These are phyloP conservation scores for Lipomyces japonicus DNA, from an alignment of 805 yeast species.

Conservation along the genomic window DNA sequence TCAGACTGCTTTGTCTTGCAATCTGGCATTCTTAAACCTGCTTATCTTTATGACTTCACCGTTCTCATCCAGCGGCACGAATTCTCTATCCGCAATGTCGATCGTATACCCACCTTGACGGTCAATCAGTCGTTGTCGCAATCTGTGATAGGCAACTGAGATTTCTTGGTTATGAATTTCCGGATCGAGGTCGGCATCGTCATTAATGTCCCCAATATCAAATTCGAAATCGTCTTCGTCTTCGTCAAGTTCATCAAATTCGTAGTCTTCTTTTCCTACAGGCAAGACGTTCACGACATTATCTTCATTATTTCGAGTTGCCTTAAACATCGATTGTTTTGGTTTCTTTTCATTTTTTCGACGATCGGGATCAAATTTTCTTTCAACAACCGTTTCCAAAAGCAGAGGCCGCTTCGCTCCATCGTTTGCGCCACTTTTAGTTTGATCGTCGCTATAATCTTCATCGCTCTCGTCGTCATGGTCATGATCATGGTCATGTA, in stretches of 20 bases:
- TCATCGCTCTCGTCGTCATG: constrained; percentile 6
- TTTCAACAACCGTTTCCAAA: constrained; percentile 20
- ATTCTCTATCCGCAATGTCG: constrained; percentile 47
- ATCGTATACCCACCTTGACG: constrained; percentile 37
- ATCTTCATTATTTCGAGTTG: background rate
- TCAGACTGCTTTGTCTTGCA: constrained; percentile 1
- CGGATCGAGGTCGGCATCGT: constrained; percentile 25
- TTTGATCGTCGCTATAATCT: constrained; percentile 1
- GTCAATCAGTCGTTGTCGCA: constrained; percentile 36
- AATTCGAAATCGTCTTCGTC: constrained; percentile 3
- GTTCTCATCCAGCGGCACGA: constrained; percentile 61
- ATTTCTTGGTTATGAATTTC: constrained; percentile 30
- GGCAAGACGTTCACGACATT: too few species aligned
- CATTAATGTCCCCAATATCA: constrained; percentile 11
- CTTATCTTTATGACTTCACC: constrained; percentile 57
- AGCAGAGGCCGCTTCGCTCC: constrained; percentile 9
- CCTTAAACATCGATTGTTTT: background rate
- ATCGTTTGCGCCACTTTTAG: too few species aligned
- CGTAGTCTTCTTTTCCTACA: too few species aligned
- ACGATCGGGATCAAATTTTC: constrained; percentile 9
- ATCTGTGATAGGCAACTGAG: constrained; percentile 34
- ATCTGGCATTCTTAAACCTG: constrained; percentile 54
- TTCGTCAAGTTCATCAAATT: constrained; percentile 3
- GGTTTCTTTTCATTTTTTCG: background rate
- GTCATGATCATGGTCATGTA: background rate